These are phyloP conservation scores for Eudorina sp. DNA, from an alignment of 139 green algal genomes.

Conservation along the genomic window DNA sequence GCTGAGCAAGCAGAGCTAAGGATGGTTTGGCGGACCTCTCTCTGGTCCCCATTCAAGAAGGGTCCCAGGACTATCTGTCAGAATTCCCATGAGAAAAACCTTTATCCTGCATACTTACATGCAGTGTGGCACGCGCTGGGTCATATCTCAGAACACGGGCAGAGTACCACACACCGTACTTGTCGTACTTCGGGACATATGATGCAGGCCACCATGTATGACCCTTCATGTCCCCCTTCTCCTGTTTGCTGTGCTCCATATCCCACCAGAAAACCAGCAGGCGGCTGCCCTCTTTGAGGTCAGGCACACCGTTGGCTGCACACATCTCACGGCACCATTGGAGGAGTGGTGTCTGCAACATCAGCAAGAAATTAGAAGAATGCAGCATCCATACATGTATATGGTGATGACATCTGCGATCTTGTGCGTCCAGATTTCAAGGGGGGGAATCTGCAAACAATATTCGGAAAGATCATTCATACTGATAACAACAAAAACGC, in stretches of 20 bases:
- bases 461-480: no score
- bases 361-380: no score
- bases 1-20: no score
- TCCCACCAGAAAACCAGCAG: constrained; percentile 43
- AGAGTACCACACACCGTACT: constrained; percentile 33
- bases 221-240: neutral
- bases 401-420: no score
- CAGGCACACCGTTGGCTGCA: neutral
- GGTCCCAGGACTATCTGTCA: neutral
- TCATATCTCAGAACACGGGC: constrained; percentile 12
- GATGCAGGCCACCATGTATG: constrained; percentile 17
- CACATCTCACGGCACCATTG: constrained; percentile 6
- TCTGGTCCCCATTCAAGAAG: no score
- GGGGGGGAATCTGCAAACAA: no score
- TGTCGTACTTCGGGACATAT: neutral
- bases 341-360: neutral
- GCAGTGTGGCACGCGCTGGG: neutral
- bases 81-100: neutral
- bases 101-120: neutral
- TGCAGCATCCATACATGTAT: no score
- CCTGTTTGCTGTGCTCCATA: neutral
- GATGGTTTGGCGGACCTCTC: no score
- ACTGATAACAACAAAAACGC: no score
- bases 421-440: no score
- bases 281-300: neutral